Percentiles rank a stretch among this genome's conserved stretches.
phyloP scores from a whole-genome alignment of 371 early-diverging fungal species.

The Mucor circinelloides region DNA sequence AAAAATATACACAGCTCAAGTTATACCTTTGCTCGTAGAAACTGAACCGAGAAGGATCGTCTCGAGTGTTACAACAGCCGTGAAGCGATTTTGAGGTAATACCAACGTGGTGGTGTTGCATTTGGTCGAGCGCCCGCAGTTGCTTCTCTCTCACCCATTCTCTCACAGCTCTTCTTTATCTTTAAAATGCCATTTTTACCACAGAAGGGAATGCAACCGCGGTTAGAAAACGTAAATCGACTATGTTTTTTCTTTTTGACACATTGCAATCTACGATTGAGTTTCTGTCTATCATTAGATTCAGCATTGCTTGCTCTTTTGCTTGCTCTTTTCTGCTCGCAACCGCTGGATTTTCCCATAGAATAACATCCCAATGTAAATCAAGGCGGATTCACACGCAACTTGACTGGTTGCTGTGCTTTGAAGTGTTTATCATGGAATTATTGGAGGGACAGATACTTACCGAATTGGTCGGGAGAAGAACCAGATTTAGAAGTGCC shows the following conservation, averaged over 20 bases:
- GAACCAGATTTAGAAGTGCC: conserved; percentile 18
- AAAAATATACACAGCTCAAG: background rate
- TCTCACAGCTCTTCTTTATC: background rate
- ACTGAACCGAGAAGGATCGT: background rate
- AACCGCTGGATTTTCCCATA: conserved; percentile 2
- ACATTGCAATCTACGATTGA: conserved; percentile 4
- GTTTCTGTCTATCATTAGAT: background rate
- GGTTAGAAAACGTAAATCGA: conserved; percentile 11
- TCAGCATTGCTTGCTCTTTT: background rate
- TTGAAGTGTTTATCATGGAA: background rate
- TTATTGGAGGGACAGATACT: conserved; percentile 2
- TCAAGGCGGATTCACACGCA: conserved; percentile 13
- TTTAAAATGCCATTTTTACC: conserved; percentile 12
- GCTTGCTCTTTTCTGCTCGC: background rate
- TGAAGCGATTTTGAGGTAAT: background rate
- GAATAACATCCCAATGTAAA: background rate
- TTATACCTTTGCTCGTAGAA: background rate
- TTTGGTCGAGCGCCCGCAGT: background rate
- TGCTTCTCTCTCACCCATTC: background rate
- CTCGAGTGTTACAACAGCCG: background rate
- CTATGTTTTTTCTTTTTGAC: background rate
- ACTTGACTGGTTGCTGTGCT: conserved; percentile 14
- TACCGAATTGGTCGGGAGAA: conserved; percentile 23
- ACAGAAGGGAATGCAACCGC: conserved; percentile 25
- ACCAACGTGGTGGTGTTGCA: background rate